Base-by-base conservation (phyloP, 768 basidiomycete species). In the Butyriboletus loyo region DNA sequence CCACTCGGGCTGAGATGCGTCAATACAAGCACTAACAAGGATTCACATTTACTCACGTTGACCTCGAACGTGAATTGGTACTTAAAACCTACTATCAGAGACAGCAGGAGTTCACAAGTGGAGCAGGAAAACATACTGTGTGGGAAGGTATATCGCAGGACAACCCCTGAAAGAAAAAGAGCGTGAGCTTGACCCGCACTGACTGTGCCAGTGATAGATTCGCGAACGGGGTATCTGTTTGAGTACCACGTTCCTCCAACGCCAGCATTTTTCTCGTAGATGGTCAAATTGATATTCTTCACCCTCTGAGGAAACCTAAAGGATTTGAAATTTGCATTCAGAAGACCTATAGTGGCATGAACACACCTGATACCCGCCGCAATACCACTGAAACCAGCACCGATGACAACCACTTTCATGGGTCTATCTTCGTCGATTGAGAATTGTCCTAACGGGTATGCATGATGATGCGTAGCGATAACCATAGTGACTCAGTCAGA, bases 141-240 rank as follows among this genome's bases (percentile, higher is more conserved):
- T 82, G 81, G 2, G 82, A 74, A 11, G 83, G 83, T 21, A 84
- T 76, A 59, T 85, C 84, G 57, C 84, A 85, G n/a, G 79, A 75
- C 10, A 84, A 62, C 9, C 83, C 82, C 73, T 81, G 28, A 30
- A 19, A 5, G 22, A 37, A 14, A 15, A 21, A 32, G 7, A 32
- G 11, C 8, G 17, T 49, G 36, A 49, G 53, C 7, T 19, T 25
- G 10, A 21, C 32, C 17, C 21, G 7, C 8, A 38, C 21, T 21
- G 7, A 6, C 7, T 15, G 15, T 15, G 8, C 13, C 4, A 40
- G 31, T 34, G 17, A 46, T 7, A 19, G 14, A 46, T 39, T 61
- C 43, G 80, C 53, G 53, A 55, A 56, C 80, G 5, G 81, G 81
- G 61, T 83, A 84, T 50, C 64, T 73, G 52, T 83, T 84, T 9